A percentile compares a stretch with the other conserved stretches of the same genome.
Conservation (phyloP, 768 basidiomycete species). For the Termitomyces sp. region DNA sequence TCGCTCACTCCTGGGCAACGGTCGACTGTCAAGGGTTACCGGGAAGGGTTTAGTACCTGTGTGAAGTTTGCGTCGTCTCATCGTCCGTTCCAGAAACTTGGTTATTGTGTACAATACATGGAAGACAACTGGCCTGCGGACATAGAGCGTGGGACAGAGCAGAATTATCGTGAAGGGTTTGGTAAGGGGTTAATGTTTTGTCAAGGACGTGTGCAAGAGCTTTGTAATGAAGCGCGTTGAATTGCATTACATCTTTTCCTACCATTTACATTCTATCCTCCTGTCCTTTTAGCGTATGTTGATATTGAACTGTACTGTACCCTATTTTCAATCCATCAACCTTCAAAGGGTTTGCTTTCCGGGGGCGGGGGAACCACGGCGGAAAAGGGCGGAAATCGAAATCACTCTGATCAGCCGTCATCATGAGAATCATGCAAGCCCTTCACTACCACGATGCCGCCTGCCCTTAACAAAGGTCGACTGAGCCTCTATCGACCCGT, state of each 20-base stretch:
- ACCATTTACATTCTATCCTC: not conserved
- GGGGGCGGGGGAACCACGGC: not conserved
- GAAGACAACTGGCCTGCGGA: conserved; percentile 34
- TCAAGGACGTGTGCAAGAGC: conserved; percentile 1
- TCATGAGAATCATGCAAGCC: not conserved
- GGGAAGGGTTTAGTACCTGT: conserved; percentile 52
- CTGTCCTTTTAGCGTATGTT: not conserved
- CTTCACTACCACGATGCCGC: conserved; percentile 8
- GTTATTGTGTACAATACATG: conserved; percentile 60
- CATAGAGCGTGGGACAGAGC: conserved; percentile 32
- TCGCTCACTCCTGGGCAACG: conserved; percentile 15
- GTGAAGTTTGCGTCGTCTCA: conserved; percentile 43
- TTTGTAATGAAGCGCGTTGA: not conserved
- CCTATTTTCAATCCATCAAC: not conserved
- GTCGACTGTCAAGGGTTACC: conserved; percentile 40
- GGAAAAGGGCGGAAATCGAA: conserved; percentile 1
- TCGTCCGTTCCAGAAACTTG: conserved; percentile 40
- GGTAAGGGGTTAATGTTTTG: conserved; percentile 32
- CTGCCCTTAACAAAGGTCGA: conserved; percentile 2
- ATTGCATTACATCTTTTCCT: not conserved
- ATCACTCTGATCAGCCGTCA: not conserved
- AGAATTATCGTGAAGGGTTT: conserved; percentile 41
- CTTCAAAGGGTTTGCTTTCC: no score
- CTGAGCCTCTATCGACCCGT: conserved; percentile 11
- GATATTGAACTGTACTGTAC: no score